Base-by-base conservation (phyloP, 257 asterid species). In the Nemophila menziesii region DNA sequence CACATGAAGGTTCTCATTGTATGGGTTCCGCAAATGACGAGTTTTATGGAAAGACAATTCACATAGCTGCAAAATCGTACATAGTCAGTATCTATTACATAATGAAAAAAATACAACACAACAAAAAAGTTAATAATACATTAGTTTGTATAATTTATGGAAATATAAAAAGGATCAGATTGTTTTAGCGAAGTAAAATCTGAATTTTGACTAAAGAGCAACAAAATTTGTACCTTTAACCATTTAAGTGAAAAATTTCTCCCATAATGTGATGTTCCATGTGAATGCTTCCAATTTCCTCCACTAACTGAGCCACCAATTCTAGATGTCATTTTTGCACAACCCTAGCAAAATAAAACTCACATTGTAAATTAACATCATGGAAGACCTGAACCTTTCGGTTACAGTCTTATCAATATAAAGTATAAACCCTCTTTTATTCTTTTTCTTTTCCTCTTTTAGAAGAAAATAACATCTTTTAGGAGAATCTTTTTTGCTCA, bases 201-300 rank as follows among this genome's bases (percentile, higher is more conserved):
- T n/a, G n/a, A n/a, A n/a, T n/a, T n/a, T n/a, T n/a, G n/a, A n/a
- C n/a, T n/a, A n/a, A n/a, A n/a, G n/a, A 61, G 58, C 39, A 50
- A 15, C 10, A 27, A 3, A n/a, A 15, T 20, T 8, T 13, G 33
- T 60, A 89, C 95, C 95, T 89, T 89, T 55, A 84, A 66, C 98
- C 98, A 89, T 77, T 78, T 80, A 29, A 89, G 61, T 48, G 89
- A 76, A 62, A 89, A 89, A 68, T 89, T 89, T 44, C 93, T 78
- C 26, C 98, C 98, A 73, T 80, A 89, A 56, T 84, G 93, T 53
- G 95, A 95, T 65, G 92, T 80, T 66, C 97, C 97, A 48, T 83
- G 87, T 26, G 93, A 77, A 76, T 84, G 83, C 76, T 89, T 84
- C 98, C 98, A 83, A 70, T 78, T 89, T 47, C 97, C 97, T 73